Evolutionary conservation across 495 filamentous ascomycete species (phyloP), one percentile per base, ranked within the genome.

Genomic region (Neurospora discreta): DNA sequence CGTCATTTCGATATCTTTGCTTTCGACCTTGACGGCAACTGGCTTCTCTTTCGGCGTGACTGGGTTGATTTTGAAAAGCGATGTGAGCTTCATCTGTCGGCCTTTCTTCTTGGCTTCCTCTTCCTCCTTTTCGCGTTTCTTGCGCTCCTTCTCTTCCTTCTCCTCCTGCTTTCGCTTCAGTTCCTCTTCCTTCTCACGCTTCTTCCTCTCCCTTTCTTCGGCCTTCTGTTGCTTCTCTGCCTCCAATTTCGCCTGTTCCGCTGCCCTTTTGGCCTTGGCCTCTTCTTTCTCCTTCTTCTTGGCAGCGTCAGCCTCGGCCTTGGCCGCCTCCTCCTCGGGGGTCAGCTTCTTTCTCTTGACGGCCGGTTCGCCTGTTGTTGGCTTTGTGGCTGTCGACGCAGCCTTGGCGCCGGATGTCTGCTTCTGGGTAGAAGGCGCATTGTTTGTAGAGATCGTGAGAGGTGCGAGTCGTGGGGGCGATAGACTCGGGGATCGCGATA

Each of bases 101-200:
- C 80, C 86, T 26, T 89, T 86, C 78, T 95, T 93, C 79, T 91
- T 93, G 73, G 82, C 80, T 73, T 86, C 88, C 67, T 89, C 87
- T 69, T 89, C 87, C 33, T 89, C 87, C 72, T 83, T 87, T 70
- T 82, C 87, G 74, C 77, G 84, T 77, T 88, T 90, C 73, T 90
- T 91, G 69, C 90, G 87, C 69, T 91, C 87, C 72, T 85, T 90
- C 30, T 85, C 75, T 80, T 76, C 74, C 72, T 78, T 81, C 39
- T 88, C 82, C 65, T 86, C 82, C 70, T 85, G 83, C 43, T 83
- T 84, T 15, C 71, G 70, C 71, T 78, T 81, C 30, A 73, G 69
- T 73, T 81, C 74, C 67, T 85, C 82, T 33, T 83, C 81, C 71
- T 83, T 81, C 69, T 82, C 82, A 7, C 68, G 76, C 72, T 76